These are phyloP conservation scores for Acephala macrosclerotiorum DNA, from an alignment of 2,329 filamentous ascomycete species.

Conservation along the genomic window DNA sequence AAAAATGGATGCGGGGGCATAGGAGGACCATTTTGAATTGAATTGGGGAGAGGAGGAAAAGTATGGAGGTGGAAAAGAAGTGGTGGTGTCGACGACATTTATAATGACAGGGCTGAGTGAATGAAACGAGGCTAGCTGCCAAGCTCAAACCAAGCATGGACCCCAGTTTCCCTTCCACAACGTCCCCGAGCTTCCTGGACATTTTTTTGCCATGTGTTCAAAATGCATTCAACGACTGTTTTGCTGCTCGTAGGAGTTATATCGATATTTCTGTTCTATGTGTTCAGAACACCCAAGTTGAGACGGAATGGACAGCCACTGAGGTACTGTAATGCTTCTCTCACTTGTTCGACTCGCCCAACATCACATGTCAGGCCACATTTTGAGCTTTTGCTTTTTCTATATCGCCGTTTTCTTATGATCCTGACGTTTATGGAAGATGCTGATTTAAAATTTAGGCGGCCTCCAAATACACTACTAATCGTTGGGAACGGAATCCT, in stretches of 20 bases:
- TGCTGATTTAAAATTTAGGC: constrained; percentile 29
- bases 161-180: background rate
- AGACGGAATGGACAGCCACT: constrained; percentile 40
- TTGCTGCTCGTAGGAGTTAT: constrained; percentile 25
- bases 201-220: constrained; percentile 1
- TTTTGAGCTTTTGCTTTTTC: background rate
- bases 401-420: background rate
- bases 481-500: constrained; percentile 66
- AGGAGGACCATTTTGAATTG: constrained; percentile 53
- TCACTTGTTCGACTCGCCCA: background rate
- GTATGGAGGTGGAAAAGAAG: no score
- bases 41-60: constrained; percentile 13
- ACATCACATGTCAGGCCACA: background rate
- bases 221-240: constrained; percentile 36
- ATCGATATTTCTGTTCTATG: constrained; percentile 22
- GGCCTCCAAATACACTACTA: constrained; percentile 49
- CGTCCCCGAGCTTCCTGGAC: background rate
- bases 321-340: constrained; percentile 35
- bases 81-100: background rate
- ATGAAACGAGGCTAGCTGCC: constrained; percentile 33
- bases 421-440: background rate
- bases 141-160: constrained; percentile 5
- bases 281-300: constrained; percentile 35
- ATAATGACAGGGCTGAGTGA: constrained; percentile 21
- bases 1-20: constrained; percentile 67